A percentile compares a stretch with the other conserved stretches of the same genome.
Evolutionary conservation across 106 monocot species (phyloP).

Genomic region (Allium fistulosum): DNA sequence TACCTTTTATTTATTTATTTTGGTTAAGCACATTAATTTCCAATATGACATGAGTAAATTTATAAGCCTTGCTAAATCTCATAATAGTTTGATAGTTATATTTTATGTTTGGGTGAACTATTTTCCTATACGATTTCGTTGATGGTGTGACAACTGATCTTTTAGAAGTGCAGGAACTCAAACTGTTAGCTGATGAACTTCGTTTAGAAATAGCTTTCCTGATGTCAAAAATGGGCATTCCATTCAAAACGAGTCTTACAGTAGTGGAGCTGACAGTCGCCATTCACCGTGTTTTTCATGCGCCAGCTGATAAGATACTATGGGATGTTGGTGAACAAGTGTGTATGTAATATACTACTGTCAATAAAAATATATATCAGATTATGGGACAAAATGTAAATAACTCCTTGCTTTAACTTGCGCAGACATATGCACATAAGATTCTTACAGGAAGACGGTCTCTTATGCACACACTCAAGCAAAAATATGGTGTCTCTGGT

Average conservation of each 20-base stretch:
- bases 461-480: constrained; percentile 51
- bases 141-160: constrained; percentile 4
- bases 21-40: too few relatives aligned
- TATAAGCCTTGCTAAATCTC: too few relatives aligned
- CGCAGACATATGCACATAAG: constrained; percentile 75
- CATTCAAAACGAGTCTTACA: constrained; percentile 37
- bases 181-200: constrained; percentile 62
- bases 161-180: constrained; percentile 44
- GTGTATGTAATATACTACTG: not conserved
- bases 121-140: not conserved
- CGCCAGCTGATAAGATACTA: constrained; percentile 66
- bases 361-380: not conserved
- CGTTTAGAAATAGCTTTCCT: constrained; percentile 55
- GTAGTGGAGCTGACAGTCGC: constrained; percentile 65
- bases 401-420: constrained; percentile 4
- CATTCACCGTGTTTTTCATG: constrained; percentile 64
- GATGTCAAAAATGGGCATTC: constrained; percentile 28
- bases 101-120: not conserved
- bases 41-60: too few relatives aligned
- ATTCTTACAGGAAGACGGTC: constrained; percentile 71
- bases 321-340: constrained; percentile 79
- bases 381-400: not conserved
- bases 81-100: too few relatives aligned
- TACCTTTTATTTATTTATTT: too few relatives aligned
- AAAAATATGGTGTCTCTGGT: constrained; percentile 58